Evolutionary conservation across 257 asterid genomes (phyloP).

Genomic region (Capsicum rhomboideum): DNA sequence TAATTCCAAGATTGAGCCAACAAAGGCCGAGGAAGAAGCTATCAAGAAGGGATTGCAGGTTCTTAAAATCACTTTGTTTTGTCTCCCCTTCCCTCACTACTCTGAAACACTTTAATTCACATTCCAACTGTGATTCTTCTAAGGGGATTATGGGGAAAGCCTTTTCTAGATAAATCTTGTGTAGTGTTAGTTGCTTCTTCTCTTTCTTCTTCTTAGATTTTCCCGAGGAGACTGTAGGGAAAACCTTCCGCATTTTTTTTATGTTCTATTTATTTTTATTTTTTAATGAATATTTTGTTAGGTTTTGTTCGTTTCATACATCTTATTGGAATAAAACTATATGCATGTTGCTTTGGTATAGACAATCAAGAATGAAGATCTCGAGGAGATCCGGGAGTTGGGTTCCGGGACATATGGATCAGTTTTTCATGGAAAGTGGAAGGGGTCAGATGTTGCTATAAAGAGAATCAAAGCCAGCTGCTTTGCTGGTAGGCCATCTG

Average conservation of each 20-base stretch:
- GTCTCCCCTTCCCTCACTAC: neutral
- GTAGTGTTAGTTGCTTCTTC: neutral
- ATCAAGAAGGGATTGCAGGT: conserved; percentile 94
- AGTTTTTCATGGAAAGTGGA: conserved; percentile 98
- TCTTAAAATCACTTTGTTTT: neutral
- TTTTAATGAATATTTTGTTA: neutral
- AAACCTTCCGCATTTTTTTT: neutral
- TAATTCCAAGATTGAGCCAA: conserved; percentile 69
- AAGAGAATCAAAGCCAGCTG: conserved; percentile 96
- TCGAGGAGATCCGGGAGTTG: conserved; percentile 92
- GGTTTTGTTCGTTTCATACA: neutral
- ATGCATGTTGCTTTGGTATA: conserved; percentile 11
- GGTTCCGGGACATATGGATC: conserved; percentile 96
- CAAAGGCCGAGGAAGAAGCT: conserved; percentile 95
- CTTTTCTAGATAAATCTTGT: neutral
- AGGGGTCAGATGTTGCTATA: conserved; percentile 95
- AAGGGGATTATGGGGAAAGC: neutral
- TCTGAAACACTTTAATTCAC: neutral
- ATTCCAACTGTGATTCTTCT: neutral
- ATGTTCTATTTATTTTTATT: neutral
- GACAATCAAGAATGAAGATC: conserved; percentile 90
- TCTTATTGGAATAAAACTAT: neutral
- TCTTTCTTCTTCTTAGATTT: neutral
- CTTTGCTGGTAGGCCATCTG: conserved; percentile 95
- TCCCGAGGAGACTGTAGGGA: neutral